Base-by-base conservation (phyloP, 169 alveolate genomes). In the Theileria equi region DNA sequence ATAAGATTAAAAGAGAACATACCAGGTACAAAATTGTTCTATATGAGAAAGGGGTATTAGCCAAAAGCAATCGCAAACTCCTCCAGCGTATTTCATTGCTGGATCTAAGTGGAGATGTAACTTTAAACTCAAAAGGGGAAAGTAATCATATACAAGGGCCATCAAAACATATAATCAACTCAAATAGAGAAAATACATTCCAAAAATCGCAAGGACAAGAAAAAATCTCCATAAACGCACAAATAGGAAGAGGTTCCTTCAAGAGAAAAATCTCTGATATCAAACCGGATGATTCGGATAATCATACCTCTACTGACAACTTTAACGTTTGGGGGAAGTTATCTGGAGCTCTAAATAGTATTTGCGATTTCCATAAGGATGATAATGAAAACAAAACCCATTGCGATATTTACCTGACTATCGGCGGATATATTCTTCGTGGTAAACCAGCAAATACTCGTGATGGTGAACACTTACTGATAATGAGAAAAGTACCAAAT, bases 71-170 rank as follows among this genome's bases (percentile, higher is more conserved):
- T 38, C 28, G 45, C 3, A 35, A 7, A 0, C 11, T 35, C 17
- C 43, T 32, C 13, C 38, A 43, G n/a, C 23, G 23, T 23, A 66
- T 66, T 19, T 26, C 34, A 34, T 35, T 66, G n/a, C 26, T 66
- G 11, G 67, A 53, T 25, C 44, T 66, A 23, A 19, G 68, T 29
- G 78, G 78, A 7, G 78, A 66, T 19, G 44, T 66, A 26, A 58
- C 59, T n/a, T 57, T 53, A 38, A 31, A 53, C 3, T 8, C 36
- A n/a, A 40, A 34, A 7, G 67, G 40, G 5, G 38, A 16, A 5
- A 48, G 5, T 13, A 17, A 25, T 21, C 44, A 58, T 1, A 5
- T 26, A 7, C 21, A 10, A 38, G 25, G 25, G 4, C 6, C 55
- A n/a, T 26, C 16, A 8, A 50, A 6, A 13, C 17, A n/a, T 1